phyloP scores from a whole-genome alignment of 495 filamentous ascomycete species.

The Podospora anserina region DNA sequence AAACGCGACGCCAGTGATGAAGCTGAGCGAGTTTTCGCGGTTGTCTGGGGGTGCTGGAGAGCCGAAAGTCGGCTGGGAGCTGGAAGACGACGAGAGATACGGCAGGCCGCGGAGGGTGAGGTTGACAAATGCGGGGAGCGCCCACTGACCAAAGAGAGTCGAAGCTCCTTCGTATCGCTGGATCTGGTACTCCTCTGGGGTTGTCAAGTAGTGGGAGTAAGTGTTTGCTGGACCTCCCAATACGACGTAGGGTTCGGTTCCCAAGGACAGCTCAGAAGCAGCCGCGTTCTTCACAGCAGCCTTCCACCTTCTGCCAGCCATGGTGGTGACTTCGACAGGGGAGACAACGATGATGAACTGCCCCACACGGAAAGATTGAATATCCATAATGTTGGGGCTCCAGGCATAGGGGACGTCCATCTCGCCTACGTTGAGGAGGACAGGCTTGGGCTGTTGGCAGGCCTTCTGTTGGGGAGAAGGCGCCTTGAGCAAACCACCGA shows the following conservation, averaged over 20 bases:
- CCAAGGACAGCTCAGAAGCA: conserved; percentile 24
- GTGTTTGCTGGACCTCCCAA: conserved; percentile 89
- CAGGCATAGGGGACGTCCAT: conserved; percentile 75
- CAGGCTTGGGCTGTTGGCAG: conserved; percentile 83
- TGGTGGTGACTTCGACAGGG: conserved; percentile 87
- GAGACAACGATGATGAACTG: conserved; percentile 84
- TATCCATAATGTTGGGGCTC: conserved; percentile 88
- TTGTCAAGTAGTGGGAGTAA: conserved; percentile 89
- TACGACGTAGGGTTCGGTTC: conserved; percentile 52
- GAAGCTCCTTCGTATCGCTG: conserved; percentile 95
- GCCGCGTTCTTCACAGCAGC: conserved; percentile 62
- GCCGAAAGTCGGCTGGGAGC: conserved; percentile 51
- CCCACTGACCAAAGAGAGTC: conserved; percentile 85
- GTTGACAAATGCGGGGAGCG: conserved; percentile 82
- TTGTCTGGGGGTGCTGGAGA: conserved; percentile 72
- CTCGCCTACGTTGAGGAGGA: conserved; percentile 86
- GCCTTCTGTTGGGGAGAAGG: conserved; percentile 67
- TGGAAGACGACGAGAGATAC: conserved; percentile 58
- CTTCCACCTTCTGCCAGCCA: conserved; percentile 90
- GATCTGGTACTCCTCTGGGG: conserved; percentile 81
- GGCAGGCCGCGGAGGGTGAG: conserved; percentile 67
- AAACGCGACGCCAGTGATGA: conserved; percentile 76
- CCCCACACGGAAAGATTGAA: conserved; percentile 86
- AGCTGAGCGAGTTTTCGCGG: conserved; percentile 64
- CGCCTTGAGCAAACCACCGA: conserved; percentile 64